Conservation (phyloP, 441 rosid genomes). For the Viola pubescens region DNA sequence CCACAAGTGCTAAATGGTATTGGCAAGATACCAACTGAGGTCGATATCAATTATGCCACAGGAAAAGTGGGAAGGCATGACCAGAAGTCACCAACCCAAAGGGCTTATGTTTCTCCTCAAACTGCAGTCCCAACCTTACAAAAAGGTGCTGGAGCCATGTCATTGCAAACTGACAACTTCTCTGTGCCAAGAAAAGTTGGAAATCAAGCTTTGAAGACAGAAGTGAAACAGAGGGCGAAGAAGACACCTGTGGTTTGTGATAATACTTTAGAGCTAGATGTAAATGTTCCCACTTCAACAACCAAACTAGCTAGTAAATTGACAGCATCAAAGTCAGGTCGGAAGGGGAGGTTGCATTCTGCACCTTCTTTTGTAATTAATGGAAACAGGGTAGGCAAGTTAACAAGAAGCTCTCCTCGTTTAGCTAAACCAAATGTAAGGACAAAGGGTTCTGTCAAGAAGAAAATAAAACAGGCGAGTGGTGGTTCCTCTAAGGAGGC, state of each 20-base stretch:
- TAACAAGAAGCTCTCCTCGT: conserved; percentile 49
- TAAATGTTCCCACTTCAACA: conserved; percentile 19
- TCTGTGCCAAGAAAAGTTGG: conserved; percentile 28
- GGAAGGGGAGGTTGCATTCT: conserved; percentile 37
- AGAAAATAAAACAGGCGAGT: conserved; percentile 50
- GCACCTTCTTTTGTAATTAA: conserved; percentile 35
- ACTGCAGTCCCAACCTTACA: conserved; percentile 19
- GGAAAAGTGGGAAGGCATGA: conserved; percentile 12
- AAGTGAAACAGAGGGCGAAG: conserved; percentile 28
- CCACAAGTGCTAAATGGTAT: conserved; percentile 8
- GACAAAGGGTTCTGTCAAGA: conserved; percentile 52
- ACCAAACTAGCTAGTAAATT: conserved; percentile 34
- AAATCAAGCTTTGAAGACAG: conserved; percentile 26
- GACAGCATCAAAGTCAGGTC: conserved; percentile 28
- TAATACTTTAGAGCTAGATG: conserved; percentile 21
- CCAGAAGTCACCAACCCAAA: conserved; percentile 21
- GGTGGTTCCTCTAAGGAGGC: conserved; percentile 22
- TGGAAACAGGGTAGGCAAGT: conserved; percentile 40
- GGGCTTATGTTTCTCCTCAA: conserved; percentile 25
- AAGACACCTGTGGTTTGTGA: conserved; percentile 23
- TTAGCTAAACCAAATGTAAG: conserved; percentile 46
- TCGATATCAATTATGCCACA: conserved; percentile 15
- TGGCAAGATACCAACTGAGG: conserved; percentile 9
- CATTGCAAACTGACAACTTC: conserved; percentile 23
- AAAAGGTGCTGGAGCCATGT: conserved; percentile 9